Percentiles rank a stretch among this genome's conserved stretches.
These are phyloP conservation scores for Tuber borchii DNA, from an alignment of 495 filamentous ascomycete species.

Conservation along the genomic window DNA sequence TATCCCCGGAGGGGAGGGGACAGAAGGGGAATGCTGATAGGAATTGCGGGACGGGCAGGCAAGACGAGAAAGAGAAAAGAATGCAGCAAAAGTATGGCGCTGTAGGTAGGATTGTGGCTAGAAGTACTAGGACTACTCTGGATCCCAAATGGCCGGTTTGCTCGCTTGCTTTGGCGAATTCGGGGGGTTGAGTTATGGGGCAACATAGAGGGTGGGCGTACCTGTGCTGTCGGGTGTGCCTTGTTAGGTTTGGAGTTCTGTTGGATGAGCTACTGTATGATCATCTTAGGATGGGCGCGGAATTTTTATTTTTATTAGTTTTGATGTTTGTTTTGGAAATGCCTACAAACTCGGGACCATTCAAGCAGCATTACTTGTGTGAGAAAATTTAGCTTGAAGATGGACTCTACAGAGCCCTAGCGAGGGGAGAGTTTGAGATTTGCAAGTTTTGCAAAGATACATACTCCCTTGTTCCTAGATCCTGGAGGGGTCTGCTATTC, in stretches of 20 bases:
- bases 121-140: constrained; percentile 11
- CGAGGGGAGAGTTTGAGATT: background rate
- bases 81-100: constrained; percentile 17
- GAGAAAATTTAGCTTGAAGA: background rate
- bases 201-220: background rate
- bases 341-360: background rate
- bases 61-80: constrained; percentile 14
- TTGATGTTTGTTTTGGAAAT: background rate
- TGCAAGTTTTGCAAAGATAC: background rate
- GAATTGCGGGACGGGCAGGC: background rate
- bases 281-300: background rate
- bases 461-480: background rate
- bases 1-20: background rate
- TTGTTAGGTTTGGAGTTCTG: background rate
- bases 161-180: background rate
- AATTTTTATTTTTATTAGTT: background rate
- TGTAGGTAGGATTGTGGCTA: constrained; percentile 13
- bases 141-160: background rate
- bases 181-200: background rate
- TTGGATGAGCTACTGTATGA: background rate
- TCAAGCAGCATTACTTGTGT: background rate
- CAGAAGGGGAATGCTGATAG: background rate
- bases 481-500: background rate
- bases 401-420: background rate
- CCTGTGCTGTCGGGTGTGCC: background rate